These are phyloP conservation scores for Pelargonium cotyledonis DNA, from an alignment of 441 rosid genomes.

Conservation along the genomic window DNA sequence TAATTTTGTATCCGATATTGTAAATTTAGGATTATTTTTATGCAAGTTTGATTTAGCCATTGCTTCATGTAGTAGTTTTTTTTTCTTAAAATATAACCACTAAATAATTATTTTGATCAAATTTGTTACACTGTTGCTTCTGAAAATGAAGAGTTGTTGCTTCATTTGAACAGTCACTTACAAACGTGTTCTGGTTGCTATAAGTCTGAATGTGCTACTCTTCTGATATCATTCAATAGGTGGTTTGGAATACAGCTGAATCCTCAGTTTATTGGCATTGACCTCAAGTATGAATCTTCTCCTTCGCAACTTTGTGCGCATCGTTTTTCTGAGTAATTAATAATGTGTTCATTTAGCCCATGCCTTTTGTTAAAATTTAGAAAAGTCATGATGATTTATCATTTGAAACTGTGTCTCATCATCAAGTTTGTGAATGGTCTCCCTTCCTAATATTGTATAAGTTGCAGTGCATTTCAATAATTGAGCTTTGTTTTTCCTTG, in stretches of 20 bases:
- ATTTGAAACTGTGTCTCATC: too few relatives aligned
- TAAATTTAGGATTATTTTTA: too few relatives aligned
- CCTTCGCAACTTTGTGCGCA: neutral
- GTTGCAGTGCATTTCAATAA: too few relatives aligned
- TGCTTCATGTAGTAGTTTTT: neutral
- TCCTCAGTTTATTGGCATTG: conserved; percentile 73
- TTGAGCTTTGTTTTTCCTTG: too few relatives aligned
- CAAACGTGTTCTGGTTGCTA: neutral
- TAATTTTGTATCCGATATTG: too few relatives aligned
- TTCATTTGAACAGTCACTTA: neutral
- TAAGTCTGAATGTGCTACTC: conserved; percentile 5
- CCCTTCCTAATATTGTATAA: too few relatives aligned
- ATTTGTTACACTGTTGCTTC: neutral
- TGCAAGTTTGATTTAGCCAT: neutral
- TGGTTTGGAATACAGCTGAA: conserved; percentile 92
- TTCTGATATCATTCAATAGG: conserved; percentile 37
- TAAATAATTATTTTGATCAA: neutral
- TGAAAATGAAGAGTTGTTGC: too few relatives aligned
- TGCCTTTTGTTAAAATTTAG: too few relatives aligned
- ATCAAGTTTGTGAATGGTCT: too few relatives aligned
- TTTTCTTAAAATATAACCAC: neutral
- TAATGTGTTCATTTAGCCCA: too few relatives aligned
- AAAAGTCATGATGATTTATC: too few relatives aligned
- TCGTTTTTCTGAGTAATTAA: too few relatives aligned
- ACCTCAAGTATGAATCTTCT: conserved; percentile 62